These are phyloP conservation scores for Debaryomyces coudertii DNA, from an alignment of 1,139 yeast genomes.

Conservation along the genomic window DNA sequence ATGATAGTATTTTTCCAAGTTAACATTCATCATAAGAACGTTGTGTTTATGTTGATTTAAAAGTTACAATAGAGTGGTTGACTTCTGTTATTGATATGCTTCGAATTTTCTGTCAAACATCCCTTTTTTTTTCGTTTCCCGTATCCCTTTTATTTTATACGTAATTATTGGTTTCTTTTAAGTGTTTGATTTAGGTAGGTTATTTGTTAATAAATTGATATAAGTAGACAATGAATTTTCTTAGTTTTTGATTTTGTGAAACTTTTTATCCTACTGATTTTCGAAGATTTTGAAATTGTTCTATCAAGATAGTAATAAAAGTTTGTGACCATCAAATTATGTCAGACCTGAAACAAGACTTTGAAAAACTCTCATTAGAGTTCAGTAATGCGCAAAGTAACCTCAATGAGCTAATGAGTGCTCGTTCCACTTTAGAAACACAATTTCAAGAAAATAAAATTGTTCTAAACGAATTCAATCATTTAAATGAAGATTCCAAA, in stretches of 20 bases:
- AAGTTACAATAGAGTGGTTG: neutral
- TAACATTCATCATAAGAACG: neutral
- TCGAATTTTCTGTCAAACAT: neutral
- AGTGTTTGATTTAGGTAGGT: conserved; percentile 3
- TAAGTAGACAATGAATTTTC: neutral
- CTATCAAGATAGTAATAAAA: neutral
- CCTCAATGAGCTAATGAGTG: conserved; percentile 52
- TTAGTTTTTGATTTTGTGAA: conserved; percentile 2
- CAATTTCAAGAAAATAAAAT: conserved; percentile 90
- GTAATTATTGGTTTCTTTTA: neutral
- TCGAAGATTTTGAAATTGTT: neutral
- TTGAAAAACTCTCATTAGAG: conserved; percentile 45
- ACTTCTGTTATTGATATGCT: neutral
- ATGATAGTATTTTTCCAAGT: conserved; percentile 29
- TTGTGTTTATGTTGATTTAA: neutral
- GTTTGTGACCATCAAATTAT: conserved; percentile 14
- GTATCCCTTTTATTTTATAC: neutral
- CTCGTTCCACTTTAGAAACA: conserved; percentile 74
- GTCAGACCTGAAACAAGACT: conserved; percentile 35
- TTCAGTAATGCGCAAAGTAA: conserved; percentile 39
- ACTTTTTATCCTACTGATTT: neutral
- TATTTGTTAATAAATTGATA: neutral
- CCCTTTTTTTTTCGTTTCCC: neutral
- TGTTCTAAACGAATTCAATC: conserved; percentile 78
- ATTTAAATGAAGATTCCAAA: conserved; percentile 61